Conservation (phyloP, 352 stramenopile species). For the Phytophthora agathidicida region DNA sequence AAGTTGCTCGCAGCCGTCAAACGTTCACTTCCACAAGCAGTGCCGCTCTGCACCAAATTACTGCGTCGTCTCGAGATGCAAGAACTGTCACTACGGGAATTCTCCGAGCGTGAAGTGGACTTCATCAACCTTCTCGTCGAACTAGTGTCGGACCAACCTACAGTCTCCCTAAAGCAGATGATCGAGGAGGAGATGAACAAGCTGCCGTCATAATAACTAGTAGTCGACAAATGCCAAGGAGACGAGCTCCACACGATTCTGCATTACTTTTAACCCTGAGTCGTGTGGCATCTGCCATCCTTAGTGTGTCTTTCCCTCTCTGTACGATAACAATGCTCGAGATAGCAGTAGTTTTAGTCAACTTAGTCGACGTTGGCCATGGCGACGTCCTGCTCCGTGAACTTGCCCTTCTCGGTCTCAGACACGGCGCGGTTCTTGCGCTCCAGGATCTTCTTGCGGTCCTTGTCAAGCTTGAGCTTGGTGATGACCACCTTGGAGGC, state of each 20-base stretch:
- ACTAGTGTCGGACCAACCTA: constrained; percentile 75
- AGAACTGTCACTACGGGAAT: constrained; percentile 74
- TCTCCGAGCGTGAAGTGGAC: constrained; percentile 77
- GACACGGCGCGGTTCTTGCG: constrained; percentile 94
- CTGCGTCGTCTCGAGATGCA: constrained; percentile 73
- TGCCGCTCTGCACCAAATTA: constrained; percentile 74
- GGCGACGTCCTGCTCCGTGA: constrained; percentile 87
- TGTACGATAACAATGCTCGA: constrained; percentile 46
- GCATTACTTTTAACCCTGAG: constrained; percentile 26
- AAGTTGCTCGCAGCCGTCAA: constrained; percentile 66
- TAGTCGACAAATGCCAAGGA: constrained; percentile 28
- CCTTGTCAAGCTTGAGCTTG: constrained; percentile 99
- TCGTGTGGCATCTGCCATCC: constrained; percentile 19
- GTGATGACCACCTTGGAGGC: constrained; percentile 99
- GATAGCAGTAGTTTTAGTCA: constrained; percentile 17
- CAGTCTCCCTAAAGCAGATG: constrained; percentile 65
- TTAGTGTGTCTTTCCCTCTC: constrained; percentile 50
- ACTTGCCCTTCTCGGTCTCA: constrained; percentile 90
- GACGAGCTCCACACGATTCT: constrained; percentile 19
- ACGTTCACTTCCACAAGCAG: constrained; percentile 62
- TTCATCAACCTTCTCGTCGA: constrained; percentile 85
- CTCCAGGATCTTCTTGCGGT: constrained; percentile 99
- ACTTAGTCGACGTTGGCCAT: constrained; percentile 92
- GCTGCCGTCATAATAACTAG: constrained; percentile 23
- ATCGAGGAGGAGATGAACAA: constrained; percentile 76